These are phyloP conservation scores for Penicillium sp. DNA, from an alignment of 2,329 filamentous ascomycete genomes.

Conservation along the genomic window DNA sequence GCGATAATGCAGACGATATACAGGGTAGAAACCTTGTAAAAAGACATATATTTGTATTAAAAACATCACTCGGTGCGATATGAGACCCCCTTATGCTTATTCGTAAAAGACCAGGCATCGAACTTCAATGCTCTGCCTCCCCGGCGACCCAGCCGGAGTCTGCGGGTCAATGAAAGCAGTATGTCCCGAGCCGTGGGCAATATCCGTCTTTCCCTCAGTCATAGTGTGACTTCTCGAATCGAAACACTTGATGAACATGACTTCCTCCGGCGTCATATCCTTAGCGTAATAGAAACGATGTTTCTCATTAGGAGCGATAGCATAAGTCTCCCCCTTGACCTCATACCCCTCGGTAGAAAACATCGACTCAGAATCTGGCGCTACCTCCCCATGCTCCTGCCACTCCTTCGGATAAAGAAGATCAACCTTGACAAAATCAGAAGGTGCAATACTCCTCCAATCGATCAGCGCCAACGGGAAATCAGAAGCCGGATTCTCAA, in stretches of 20 bases:
- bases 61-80: not conserved
- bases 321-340: slow-evolving; percentile 61
- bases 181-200: slow-evolving; percentile 52
- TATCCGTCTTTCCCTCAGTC: slow-evolving; percentile 37
- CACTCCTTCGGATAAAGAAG: slow-evolving; percentile 61
- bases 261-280: slow-evolving; percentile 61
- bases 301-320: slow-evolving; percentile 54
- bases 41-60: not conserved
- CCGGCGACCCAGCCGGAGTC: slow-evolving; percentile 50
- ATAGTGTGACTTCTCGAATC: slow-evolving; percentile 47
- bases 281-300: slow-evolving; percentile 66
- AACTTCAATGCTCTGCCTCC: slow-evolving; percentile 63
- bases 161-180: slow-evolving; percentile 57
- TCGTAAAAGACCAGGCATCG: slow-evolving; percentile 62
- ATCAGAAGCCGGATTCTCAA: slow-evolving; percentile 61
- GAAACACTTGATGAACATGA: slow-evolving; percentile 56
- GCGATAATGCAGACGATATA: not conserved
- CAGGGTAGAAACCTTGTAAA: not conserved
- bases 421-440: slow-evolving; percentile 60
- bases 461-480: slow-evolving; percentile 68
- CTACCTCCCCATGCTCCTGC: slow-evolving; percentile 57
- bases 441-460: slow-evolving; percentile 56
- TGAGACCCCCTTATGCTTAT: slow-evolving; percentile 23
- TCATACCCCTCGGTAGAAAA: slow-evolving; percentile 60
- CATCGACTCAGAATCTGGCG: slow-evolving; percentile 48